These are phyloP conservation scores for Solanum pennellii DNA, from an alignment of 257 asterid species.

Conservation along the genomic window DNA sequence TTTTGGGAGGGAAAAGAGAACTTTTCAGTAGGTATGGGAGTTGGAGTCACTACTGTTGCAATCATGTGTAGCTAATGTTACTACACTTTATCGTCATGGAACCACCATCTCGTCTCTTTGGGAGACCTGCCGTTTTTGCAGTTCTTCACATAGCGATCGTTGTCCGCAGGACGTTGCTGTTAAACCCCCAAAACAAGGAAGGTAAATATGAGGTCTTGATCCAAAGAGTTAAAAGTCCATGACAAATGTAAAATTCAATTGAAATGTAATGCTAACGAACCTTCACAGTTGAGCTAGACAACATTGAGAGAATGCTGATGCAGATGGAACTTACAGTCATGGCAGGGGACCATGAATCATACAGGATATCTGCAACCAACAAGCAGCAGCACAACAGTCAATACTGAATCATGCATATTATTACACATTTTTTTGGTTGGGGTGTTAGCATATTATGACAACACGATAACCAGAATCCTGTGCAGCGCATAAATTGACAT, in stretches of 20 bases:
- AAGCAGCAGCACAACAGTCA: background rate
- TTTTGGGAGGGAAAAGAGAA: background rate
- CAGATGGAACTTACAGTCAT: constrained; percentile 97
- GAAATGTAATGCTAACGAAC: constrained; percentile 16
- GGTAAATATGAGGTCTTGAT: background rate
- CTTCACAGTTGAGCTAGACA: constrained; percentile 91
- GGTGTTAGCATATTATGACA: background rate
- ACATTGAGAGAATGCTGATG: constrained; percentile 95
- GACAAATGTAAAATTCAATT: background rate
- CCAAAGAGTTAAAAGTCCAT: background rate
- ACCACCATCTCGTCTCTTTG: constrained; percentile 99
- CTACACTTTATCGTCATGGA: constrained; percentile 97
- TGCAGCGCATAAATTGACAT: background rate
- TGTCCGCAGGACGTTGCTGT: constrained; percentile 96
- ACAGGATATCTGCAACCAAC: constrained; percentile 56
- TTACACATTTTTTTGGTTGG: background rate
- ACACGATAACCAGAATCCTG: background rate
- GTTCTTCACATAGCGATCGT: constrained; percentile 94
- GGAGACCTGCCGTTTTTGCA: constrained; percentile 92
- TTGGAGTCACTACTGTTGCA: constrained; percentile 10
- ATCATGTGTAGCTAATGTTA: constrained; percentile 1
- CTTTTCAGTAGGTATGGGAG: background rate
- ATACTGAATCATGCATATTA: background rate
- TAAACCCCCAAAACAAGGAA: background rate
- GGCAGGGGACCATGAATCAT: constrained; percentile 99